Percentiles rank a stretch among this genome's conserved stretches.
Evolutionary conservation across 2,329 filamentous ascomycete species (phyloP).

Genomic region (Exophiala bonariae): DNA sequence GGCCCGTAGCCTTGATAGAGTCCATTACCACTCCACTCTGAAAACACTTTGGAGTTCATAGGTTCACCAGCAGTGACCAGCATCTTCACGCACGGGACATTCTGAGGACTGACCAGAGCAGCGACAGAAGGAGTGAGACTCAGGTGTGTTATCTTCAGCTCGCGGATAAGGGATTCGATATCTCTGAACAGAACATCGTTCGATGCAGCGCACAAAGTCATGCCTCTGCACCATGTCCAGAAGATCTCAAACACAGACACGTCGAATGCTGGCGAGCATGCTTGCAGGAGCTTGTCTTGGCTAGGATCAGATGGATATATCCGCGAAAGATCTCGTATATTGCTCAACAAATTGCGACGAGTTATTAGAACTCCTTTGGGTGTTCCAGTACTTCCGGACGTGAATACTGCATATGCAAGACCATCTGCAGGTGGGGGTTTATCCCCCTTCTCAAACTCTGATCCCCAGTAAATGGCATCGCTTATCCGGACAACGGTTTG

Average conservation of each 20-base stretch:
- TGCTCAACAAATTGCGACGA: conserved; percentile 72
- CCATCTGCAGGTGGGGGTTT: conserved; percentile 31
- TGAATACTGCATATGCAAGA: conserved; percentile 77
- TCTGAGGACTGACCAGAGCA: conserved; percentile 66
- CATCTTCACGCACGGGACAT: conserved; percentile 71
- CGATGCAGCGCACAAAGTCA: conserved; percentile 72
- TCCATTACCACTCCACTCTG: conserved; percentile 63
- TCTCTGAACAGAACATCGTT: conserved; percentile 75
- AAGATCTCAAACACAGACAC: conserved; percentile 90
- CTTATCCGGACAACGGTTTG: conserved; percentile 1
- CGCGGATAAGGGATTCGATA: conserved; percentile 66
- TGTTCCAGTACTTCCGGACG: conserved; percentile 76
- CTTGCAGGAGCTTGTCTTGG: conserved; percentile 69
- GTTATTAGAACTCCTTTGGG: conserved; percentile 81
- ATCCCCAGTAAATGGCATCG: background rate
- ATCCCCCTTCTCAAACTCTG: background rate
- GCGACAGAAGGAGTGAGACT: conserved; percentile 86
- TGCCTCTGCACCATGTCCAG: conserved; percentile 75
- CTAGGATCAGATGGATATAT: conserved; percentile 60
- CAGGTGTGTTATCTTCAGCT: conserved; percentile 70
- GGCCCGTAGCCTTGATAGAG: conserved; percentile 83
- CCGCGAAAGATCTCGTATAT: conserved; percentile 65
- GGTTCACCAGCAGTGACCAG: conserved; percentile 81
- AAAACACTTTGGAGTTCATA: conserved; percentile 69
- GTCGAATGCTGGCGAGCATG: conserved; percentile 82